Evolutionary conservation across 176 grass and related monocot genomes (phyloP), one percentile per base, ranked within the genome.

Genomic region (Coix lacrymajobi): DNA sequence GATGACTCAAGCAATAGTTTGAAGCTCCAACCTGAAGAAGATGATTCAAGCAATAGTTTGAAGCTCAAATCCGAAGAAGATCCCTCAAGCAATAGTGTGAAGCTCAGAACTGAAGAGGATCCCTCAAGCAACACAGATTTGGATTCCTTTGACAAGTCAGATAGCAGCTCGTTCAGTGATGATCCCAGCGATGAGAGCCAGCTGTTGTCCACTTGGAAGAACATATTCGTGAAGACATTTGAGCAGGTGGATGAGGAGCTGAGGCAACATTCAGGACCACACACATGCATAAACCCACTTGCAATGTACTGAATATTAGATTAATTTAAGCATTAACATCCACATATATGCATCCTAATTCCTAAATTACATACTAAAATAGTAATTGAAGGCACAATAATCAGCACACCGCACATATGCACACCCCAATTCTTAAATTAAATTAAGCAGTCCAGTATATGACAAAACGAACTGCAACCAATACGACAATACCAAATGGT

Each of bases 231-330:
- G 12, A 90, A 88, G 73, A 84, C 85, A 82, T 94, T 92, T 24
- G 87, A 97, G 63, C 83, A 89, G n/a, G 69, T 97, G 73, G 94
- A 97, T 33, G 69, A 85, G n/a, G 94, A 92, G 30, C 86, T 97
- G 43, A 87, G 80, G 30, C 71, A 54, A 40, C 83, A 87, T 43
- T 73, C 89, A n/a, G 61, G 41, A 28, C 38, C 38, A 40, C 2
- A 3, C 40, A 43, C 11, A 43, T 43, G 12, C 11, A 43, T 43
- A 43, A 12, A 43, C 40, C 40, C 40, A 43, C 40, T 43, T 43
- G 11, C 40, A 43, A 43, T 43, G 11, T 43, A 11, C 40, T 43
- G 40, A 12, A 43, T 12, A 43, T 43, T 43, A 43, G 40, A 43
- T 43, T 43, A 12, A 43, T 43, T 43, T 12, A 43, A 43, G 40